A percentile compares a stretch with the other conserved stretches of the same genome.
Conservation (phyloP, 108 stramenopile species). For the Cyclotella kingstonii region DNA sequence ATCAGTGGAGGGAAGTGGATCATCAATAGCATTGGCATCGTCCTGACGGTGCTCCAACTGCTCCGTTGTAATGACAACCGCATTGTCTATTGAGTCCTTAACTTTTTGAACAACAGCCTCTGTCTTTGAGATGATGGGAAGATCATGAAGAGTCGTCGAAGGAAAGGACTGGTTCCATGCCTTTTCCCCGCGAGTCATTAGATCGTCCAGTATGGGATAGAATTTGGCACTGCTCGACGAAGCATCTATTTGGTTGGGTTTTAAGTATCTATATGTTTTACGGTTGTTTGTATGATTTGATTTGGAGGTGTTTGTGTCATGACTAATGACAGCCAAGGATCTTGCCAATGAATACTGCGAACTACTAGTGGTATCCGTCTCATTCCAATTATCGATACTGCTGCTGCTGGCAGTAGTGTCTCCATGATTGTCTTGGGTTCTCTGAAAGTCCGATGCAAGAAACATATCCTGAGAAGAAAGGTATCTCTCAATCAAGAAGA, state of each 20-base stretch:
- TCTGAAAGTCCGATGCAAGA: too few relatives aligned
- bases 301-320: background rate
- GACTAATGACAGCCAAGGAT: constrained; percentile 13
- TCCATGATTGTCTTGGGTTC: too few relatives aligned
- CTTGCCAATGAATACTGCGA: constrained; percentile 9
- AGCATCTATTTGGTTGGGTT: constrained; percentile 26
- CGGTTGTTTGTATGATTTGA: background rate
- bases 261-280: constrained; percentile 12
- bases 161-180: constrained; percentile 23
- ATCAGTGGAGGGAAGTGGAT: background rate
- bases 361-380: constrained; percentile 8
- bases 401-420: too few relatives aligned
- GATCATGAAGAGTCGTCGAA: too few relatives aligned
- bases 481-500: constrained; percentile 42
- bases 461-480: constrained; percentile 21
- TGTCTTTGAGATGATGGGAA: too few relatives aligned
- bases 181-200: constrained; percentile 47
- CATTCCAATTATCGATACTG: constrained; percentile 21
- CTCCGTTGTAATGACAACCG: background rate
- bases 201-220: constrained; percentile 66
- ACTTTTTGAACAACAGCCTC: background rate
- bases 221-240: constrained; percentile 67
- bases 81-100: background rate
- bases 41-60: background rate
- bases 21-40: background rate